Evolutionary conservation across 495 filamentous ascomycete genomes (phyloP).

Genomic region (Pyrenopolyporus hunteri): DNA sequence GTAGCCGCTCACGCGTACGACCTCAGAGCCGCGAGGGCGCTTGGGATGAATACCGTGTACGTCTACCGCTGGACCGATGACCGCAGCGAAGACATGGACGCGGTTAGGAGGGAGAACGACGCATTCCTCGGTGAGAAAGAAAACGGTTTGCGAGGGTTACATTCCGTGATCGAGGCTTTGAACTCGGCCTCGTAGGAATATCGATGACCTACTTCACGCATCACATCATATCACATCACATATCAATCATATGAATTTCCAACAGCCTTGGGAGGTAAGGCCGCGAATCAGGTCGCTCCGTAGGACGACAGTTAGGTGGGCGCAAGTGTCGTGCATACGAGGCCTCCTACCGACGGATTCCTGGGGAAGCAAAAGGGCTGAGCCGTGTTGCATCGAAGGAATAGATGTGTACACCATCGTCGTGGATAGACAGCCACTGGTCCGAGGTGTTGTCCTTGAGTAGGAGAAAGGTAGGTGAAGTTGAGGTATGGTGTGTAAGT

Average conservation of each 20-base stretch:
- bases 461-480: no score
- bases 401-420: slow-evolving; percentile 6
- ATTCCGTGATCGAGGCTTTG: slow-evolving; percentile 19
- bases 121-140: slow-evolving; percentile 52
- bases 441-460: neutral
- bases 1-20: slow-evolving; percentile 64
- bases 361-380: slow-evolving; percentile 11
- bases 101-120: slow-evolving; percentile 53
- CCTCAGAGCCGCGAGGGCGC: slow-evolving; percentile 50
- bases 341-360: slow-evolving; percentile 28
- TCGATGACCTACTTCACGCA: slow-evolving; percentile 6
- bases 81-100: slow-evolving; percentile 55
- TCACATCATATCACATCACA: neutral
- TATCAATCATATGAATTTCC: no score
- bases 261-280: slow-evolving; percentile 23
- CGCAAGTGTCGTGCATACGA: slow-evolving; percentile 31
- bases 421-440: neutral
- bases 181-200: neutral
- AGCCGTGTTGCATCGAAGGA: slow-evolving; percentile 14
- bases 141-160: slow-evolving; percentile 43
- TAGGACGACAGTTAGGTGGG: slow-evolving; percentile 6
- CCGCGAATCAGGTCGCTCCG: slow-evolving; percentile 13
- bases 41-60: slow-evolving; percentile 59
- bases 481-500: no score
- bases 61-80: slow-evolving; percentile 62